A percentile compares a stretch with the other conserved stretches of the same genome.
Conservation (phyloP, 2,329 filamentous ascomycete genomes). For the Pseudogymnoascus pannorum region DNA sequence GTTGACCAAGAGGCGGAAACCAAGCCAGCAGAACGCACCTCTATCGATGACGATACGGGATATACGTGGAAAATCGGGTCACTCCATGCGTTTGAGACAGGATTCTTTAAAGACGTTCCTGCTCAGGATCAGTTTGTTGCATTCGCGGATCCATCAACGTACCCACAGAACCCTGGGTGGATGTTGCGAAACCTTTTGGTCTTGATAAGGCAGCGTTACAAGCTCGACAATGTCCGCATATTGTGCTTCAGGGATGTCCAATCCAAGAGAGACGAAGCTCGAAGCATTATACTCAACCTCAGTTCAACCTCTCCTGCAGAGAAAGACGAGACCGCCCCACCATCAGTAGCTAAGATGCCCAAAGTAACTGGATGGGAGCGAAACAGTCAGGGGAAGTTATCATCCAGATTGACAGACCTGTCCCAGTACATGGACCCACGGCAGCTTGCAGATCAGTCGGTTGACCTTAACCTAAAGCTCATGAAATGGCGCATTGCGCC, state of each 20-base stretch:
- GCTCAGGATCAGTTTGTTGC: conserved; percentile 74
- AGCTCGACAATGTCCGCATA: conserved; percentile 69
- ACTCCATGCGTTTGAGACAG: conserved; percentile 71
- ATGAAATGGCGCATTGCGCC: conserved; percentile 99
- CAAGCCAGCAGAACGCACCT: conserved; percentile 41
- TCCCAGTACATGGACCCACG: conserved; percentile 90
- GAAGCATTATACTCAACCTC: conserved; percentile 65
- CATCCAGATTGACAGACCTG: conserved; percentile 70
- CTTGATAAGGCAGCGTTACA: conserved; percentile 75
- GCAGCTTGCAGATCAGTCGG: conserved; percentile 82
- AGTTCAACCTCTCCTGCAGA: conserved; percentile 21
- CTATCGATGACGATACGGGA: conserved; percentile 39
- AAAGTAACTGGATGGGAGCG: conserved; percentile 96
- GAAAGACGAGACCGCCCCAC: conserved; percentile 13
- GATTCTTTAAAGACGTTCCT: conserved; percentile 71
- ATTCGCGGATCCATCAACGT: conserved; percentile 91
- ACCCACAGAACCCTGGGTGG: conserved; percentile 82
- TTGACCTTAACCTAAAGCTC: conserved; percentile 91
- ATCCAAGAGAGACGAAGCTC: conserved; percentile 66
- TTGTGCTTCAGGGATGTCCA: conserved; percentile 86
- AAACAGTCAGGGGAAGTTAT: conserved; percentile 68
- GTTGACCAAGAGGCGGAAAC: conserved; percentile 34
- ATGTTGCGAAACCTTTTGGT: conserved; percentile 83
- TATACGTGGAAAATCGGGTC: conserved; percentile 73
- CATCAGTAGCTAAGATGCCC: conserved; percentile 50